These are phyloP conservation scores for Mortierella sp. DNA, from an alignment of 371 early-diverging fungal species.

Conservation along the genomic window DNA sequence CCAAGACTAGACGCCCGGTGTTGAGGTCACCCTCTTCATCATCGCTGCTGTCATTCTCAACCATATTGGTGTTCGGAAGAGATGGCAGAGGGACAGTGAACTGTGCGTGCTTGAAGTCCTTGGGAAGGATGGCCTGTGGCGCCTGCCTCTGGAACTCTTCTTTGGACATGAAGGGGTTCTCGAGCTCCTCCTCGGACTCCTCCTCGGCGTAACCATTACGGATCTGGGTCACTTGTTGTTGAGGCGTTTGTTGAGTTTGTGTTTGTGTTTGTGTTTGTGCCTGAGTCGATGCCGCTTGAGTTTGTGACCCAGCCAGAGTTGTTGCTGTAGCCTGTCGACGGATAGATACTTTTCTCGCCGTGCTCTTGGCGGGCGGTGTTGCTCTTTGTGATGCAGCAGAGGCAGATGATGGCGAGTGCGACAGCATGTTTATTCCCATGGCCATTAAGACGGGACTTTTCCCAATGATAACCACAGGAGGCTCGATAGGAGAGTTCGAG, in stretches of 20 bases:
- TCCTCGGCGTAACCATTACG: background rate
- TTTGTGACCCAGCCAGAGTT: conserved; percentile 7
- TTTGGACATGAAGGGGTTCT: conserved; percentile 10
- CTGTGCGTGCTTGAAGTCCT: conserved; percentile 9
- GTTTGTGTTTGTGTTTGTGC: conserved; percentile 1
- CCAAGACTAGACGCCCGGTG: background rate
- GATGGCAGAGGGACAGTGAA: background rate
- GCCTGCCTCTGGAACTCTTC: conserved; percentile 22
- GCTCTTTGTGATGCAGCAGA: background rate
- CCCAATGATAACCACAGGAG: background rate
- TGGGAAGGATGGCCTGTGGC: conserved; percentile 28
- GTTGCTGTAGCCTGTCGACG: background rate
- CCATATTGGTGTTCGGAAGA: background rate
- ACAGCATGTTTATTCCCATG: background rate
- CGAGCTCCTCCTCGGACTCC: background rate
- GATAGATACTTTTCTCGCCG: background rate
- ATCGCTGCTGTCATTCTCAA: background rate
- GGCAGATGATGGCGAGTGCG: background rate
- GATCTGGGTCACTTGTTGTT: background rate
- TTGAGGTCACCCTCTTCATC: background rate
- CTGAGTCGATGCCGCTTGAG: background rate
- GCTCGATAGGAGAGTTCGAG: conserved; percentile 3
- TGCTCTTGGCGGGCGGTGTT: background rate
- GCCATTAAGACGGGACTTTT: conserved; percentile 8
- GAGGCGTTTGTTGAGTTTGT: background rate